Evolutionary conservation across 2,329 filamentous ascomycete species (phyloP).

Genomic region (Ilyonectria destructans): DNA sequence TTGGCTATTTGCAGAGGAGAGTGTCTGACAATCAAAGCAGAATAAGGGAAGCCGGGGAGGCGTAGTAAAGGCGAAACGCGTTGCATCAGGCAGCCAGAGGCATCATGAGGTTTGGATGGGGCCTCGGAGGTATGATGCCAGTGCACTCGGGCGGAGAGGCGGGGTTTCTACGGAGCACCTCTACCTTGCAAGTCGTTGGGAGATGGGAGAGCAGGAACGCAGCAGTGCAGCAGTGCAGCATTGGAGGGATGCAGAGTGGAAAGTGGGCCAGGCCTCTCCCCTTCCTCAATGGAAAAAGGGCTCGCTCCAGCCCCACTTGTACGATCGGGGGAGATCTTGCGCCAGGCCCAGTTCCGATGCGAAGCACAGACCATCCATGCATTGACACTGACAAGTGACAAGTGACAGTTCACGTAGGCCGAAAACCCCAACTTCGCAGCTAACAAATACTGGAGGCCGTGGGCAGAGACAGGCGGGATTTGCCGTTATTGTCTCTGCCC

Average conservation of each 20-base stretch:
- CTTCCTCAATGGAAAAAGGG: not conserved
- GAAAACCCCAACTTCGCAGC: not conserved
- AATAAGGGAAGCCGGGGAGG: conserved; percentile 7
- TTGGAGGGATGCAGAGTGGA: not conserved
- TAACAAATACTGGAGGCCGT: not conserved
- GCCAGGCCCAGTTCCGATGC: conserved; percentile 39
- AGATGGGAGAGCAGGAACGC: no score
- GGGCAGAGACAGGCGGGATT: not conserved
- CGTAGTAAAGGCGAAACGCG: conserved; percentile 6
- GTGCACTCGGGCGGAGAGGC: not conserved
- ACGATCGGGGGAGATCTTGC: conserved; percentile 45
- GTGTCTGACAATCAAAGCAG: not conserved
- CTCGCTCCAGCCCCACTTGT: conserved; percentile 20
- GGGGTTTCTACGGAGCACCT: not conserved
- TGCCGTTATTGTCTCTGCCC: not conserved
- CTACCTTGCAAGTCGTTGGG: no score
- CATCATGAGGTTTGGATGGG: conserved; percentile 15
- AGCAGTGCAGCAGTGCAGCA: no score
- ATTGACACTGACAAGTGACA: conserved; percentile 19
- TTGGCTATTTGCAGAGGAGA: no score
- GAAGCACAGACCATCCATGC: conserved; percentile 44
- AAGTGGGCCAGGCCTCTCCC: not conserved
- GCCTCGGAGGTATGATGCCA: conserved; percentile 8
- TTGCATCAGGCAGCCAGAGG: conserved; percentile 19
- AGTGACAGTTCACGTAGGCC: conserved; percentile 1